phyloP scores from a whole-genome alignment of 495 filamentous ascomycete genomes.

The Cercophora sp. region DNA sequence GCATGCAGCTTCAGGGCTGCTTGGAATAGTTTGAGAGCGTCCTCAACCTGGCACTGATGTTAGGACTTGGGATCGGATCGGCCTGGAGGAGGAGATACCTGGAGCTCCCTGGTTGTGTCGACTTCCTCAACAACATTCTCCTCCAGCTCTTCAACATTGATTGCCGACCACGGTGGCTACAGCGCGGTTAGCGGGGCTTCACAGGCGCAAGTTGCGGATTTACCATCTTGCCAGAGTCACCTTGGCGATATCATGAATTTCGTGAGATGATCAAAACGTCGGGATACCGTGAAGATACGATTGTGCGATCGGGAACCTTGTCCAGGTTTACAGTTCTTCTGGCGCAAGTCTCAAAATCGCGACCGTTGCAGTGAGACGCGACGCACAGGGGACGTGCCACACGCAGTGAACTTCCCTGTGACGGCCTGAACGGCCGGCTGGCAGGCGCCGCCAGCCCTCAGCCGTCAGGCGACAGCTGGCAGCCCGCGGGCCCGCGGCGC shows the following conservation, averaged over 20 bases:
- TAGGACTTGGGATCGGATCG: background rate
- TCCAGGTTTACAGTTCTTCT: too few species aligned
- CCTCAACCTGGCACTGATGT: constrained; percentile 65
- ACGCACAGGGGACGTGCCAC: too few species aligned
- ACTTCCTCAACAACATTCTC: constrained; percentile 85
- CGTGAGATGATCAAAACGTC: too few species aligned
- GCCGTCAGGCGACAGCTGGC: too few species aligned
- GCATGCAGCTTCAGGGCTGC: constrained; percentile 87
- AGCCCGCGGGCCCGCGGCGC: too few species aligned
- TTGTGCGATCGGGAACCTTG: too few species aligned
- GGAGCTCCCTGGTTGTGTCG: constrained; percentile 92
- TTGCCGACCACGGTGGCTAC: constrained; percentile 66
- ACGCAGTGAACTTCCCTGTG: too few species aligned
- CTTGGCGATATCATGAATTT: background rate
- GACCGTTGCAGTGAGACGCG: too few species aligned
- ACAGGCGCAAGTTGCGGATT: background rate
- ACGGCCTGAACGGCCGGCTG: too few species aligned
- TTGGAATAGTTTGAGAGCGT: constrained; percentile 94
- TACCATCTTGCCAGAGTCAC: constrained; percentile 8
- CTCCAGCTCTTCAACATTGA: constrained; percentile 92
- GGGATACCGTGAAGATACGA: too few species aligned
- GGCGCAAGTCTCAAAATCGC: too few species aligned
- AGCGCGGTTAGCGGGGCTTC: background rate
- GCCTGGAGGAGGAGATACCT: constrained; percentile 32
- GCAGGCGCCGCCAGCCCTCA: too few species aligned